Percentiles rank a stretch among this genome's conserved stretches.
These are phyloP conservation scores for Telopea speciosissima DNA, from an alignment of 177 flowering plant genomes.

Conservation along the genomic window DNA sequence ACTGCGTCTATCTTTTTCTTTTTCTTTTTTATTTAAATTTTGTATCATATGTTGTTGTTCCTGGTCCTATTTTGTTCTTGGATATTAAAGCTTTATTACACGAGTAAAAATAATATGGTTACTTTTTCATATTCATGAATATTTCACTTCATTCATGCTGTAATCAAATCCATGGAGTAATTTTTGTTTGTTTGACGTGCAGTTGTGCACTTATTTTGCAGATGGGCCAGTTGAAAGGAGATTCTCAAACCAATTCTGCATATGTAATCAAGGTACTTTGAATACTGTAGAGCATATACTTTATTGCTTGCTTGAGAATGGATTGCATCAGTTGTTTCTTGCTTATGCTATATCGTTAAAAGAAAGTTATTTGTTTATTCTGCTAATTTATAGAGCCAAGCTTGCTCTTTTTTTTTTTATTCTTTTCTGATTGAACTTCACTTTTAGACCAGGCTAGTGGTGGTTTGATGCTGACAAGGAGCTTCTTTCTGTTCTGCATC, in stretches of 20 bases:
- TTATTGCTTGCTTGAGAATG: neutral
- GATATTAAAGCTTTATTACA: neutral
- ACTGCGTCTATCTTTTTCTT: neutral
- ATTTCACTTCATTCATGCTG: neutral
- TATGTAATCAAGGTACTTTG: constrained; percentile 67
- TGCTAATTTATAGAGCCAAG: neutral
- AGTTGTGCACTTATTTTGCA: constrained; percentile 95
- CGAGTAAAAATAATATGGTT: neutral
- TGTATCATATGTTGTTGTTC: neutral
- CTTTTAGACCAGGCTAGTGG: neutral
- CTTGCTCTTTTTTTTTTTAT: too few species aligned
- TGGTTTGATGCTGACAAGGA: neutral
- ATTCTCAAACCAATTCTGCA: constrained; percentile 46
- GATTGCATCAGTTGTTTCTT: neutral
- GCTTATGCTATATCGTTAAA: neutral
- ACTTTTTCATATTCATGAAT: neutral
- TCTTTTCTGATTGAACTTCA: too few species aligned
- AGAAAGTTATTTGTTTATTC: neutral
- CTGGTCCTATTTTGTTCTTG: neutral
- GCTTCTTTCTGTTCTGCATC: constrained; percentile 11
- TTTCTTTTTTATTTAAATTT: too few species aligned
- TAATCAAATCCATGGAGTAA: constrained; percentile 32
- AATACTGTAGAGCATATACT: neutral
- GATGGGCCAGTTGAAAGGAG: constrained; percentile 72
- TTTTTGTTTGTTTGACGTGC: constrained; percentile 84